Evolutionary conservation across 2,329 filamentous ascomycete species (phyloP), one percentile per base, ranked within the genome.

Genomic region (Aspergillus calidoustus): DNA sequence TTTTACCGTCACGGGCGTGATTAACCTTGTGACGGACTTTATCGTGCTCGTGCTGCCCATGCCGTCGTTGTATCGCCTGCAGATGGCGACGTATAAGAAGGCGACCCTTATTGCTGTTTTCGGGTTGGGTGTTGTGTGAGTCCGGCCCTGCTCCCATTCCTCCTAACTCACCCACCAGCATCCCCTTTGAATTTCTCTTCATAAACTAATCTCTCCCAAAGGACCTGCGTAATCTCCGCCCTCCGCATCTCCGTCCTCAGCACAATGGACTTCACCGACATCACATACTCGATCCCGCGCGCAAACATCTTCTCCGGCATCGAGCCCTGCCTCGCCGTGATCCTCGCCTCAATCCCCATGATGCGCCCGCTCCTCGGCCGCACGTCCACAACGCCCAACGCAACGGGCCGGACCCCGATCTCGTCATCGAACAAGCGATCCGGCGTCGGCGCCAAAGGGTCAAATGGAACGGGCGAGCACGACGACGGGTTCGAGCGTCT

Each of bases 351-450:
- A 28, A 61, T 69, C 2, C 70, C 68, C 15, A 65, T 72, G 63
- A 66, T 72, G 19, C 67, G 69, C 2, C 70, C 69, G 30, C 69
- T 82, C 7, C 68, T 81, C 4, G 73, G 59, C 64, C 28, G 70
- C 62, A 30, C 65, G 50, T 25, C 0, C 7, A 69, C 70, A 44
- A 62, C 63, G 1, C 57, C 68, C 1, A 64, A 66, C 2, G 59
- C 59, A 6, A 72, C 67, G 4, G 66, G 68, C 3, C 30, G 19
- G 5, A 51, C 48, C 13, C 38, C 59, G 9, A 59, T 57, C 8
- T 38, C 34, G 4, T 38, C 34, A 2, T 38, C 34, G 6, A 38
- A 11, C 1, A 38, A 38, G 4, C 7, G 11, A 2, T 34, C 31
- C 31, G 4, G n/a, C n/a, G 19, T 19, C 2, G 25, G 25, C 4